phyloP scores from a whole-genome alignment of 768 basidiomycete species.

The Auricularia sp. region DNA sequence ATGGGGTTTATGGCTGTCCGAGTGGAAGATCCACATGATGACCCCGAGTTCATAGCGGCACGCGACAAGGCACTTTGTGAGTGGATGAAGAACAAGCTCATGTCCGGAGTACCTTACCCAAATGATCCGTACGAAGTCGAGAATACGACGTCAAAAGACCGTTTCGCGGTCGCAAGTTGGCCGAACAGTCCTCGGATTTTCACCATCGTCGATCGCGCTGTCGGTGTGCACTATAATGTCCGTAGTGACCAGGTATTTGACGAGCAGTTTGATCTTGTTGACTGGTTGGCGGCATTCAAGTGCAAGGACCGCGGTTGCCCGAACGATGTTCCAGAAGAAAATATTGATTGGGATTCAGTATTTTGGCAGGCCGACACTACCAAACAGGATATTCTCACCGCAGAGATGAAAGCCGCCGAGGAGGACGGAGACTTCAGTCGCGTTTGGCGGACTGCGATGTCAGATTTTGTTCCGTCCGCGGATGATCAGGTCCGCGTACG shows the following conservation, averaged over 20 bases:
- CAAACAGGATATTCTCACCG: no score
- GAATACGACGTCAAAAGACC: background rate
- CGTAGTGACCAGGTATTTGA: no score
- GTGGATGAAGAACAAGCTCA: background rate
- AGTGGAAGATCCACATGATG: background rate
- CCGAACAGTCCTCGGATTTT: background rate
- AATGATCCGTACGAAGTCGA: background rate
- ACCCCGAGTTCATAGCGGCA: background rate
- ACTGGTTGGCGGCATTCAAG: no score
- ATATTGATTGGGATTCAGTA: no score
- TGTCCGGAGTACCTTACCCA: background rate
- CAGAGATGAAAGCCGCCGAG: background rate
- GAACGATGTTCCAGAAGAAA: no score
- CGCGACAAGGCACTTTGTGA: background rate
- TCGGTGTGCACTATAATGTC: no score
- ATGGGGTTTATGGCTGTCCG: background rate
- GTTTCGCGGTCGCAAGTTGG: background rate
- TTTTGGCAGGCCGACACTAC: no score
- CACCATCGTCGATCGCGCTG: background rate
- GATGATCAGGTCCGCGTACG: background rate
- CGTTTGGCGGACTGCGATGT: background rate
- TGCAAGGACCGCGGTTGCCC: no score
- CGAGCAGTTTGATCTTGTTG: no score
- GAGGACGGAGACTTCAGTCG: background rate
- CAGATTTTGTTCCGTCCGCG: background rate